Evolutionary conservation across 257 asterid species (phyloP).

Genomic region (Agastache rugosa): DNA sequence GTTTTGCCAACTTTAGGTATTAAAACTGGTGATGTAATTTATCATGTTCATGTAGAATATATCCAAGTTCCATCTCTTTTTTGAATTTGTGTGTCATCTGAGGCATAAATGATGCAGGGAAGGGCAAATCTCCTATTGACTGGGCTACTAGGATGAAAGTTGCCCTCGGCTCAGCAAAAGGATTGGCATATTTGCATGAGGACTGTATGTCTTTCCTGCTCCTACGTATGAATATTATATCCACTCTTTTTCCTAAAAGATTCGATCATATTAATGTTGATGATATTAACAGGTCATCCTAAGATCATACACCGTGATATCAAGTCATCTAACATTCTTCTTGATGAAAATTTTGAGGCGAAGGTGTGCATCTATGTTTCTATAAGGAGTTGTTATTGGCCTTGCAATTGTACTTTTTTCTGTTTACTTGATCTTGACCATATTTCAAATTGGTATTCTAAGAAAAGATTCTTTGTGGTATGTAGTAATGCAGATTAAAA

Average conservation of each 20-base stretch:
- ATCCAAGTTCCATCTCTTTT: constrained; percentile 35
- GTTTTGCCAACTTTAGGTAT: constrained; percentile 23
- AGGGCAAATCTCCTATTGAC: constrained; percentile 58
- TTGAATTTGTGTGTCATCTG: constrained; percentile 29
- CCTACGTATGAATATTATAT: constrained; percentile 29
- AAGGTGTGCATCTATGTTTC: constrained; percentile 53
- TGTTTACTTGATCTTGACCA: background rate
- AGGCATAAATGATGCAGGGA: constrained; percentile 53
- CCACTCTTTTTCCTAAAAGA: constrained; percentile 20
- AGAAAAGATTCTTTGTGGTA: background rate
- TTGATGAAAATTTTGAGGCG: constrained; percentile 78
- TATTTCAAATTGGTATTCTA: background rate
- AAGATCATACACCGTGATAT: constrained; percentile 90
- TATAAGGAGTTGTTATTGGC: background rate
- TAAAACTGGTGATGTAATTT: constrained; percentile 25
- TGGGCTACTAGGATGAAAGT: constrained; percentile 84
- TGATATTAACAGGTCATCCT: constrained; percentile 71
- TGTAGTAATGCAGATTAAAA: background rate
- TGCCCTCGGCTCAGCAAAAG: constrained; percentile 85
- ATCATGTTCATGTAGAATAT: constrained; percentile 13
- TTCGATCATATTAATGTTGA: constrained; percentile 30
- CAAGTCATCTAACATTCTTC: constrained; percentile 87
- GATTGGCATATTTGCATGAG: constrained; percentile 83
- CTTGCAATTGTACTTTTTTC: background rate
- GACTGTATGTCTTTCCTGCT: constrained; percentile 66